Evolutionary conservation across 129 eudicot genomes (phyloP), one percentile per base, ranked within the genome.

Genomic region (Pittosporum tobira): DNA sequence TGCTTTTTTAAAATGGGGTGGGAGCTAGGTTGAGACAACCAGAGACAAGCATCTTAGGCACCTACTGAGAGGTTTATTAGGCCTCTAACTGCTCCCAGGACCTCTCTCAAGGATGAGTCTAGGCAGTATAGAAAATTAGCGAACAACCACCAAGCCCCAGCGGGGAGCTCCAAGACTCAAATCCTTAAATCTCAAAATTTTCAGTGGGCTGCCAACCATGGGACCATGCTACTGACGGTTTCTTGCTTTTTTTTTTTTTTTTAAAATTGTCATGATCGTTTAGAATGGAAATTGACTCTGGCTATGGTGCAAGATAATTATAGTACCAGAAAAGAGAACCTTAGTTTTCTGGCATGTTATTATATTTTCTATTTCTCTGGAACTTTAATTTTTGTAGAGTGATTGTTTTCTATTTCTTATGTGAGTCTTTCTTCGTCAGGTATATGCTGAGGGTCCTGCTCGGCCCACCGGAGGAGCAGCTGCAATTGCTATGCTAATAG

Each of bases 381-480:
- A n/a, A 36, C 11, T 36, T 5, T 36, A 42, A 58, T 6, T 10
- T 13, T 40, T 42, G 30, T 59, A 18, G 14, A 1, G 43, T 13
- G 14, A 58, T 5, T 26, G 11, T 50, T 62, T 52, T 67, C 57
- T 43, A 23, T 51, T 57, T 37, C 58, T 68, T 26, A 77, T 49
- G 49, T 44, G n/a, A 61, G 63, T 23, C 56, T 28, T 61, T 51
- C 23, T 62, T 63, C 59, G 48, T 61, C 69, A 89, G 97, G 97
- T 91, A 54, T 91, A 91, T 76, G 98, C 98, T 9, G 98, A 91
- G 77, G 98, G 98, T 57, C 83, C 98, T 15, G 98, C 98, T 43
- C 77, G 98, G 53, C 98, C 98, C 43, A 91, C 98, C n/a, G 98
- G 98, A 48, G 98, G 98, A 65, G 98, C 98, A 61, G 98, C 90